These are phyloP conservation scores for Pneumocystis oryctolagi DNA, from an alignment of 1,139 yeast genomes.

Conservation along the genomic window DNA sequence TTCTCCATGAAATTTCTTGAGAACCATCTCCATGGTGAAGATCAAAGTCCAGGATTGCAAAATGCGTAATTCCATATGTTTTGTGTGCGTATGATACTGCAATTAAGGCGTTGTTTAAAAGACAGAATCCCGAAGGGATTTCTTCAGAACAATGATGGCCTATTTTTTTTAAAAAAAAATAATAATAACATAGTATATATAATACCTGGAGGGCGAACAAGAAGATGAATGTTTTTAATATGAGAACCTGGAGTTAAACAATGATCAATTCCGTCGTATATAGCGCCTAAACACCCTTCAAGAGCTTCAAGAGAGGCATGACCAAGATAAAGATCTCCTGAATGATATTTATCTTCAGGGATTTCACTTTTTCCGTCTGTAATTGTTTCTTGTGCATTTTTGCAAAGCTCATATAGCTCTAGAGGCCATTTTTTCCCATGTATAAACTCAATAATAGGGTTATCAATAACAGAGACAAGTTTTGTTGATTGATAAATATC, in stretches of 20 bases:
- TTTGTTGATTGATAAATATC: conserved; percentile 6
- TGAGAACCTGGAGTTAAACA: conserved; percentile 24
- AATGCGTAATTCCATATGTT: conserved; percentile 55
- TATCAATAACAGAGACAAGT: conserved; percentile 7
- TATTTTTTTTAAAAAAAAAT: conserved; percentile 57
- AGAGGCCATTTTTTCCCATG: conserved; percentile 68
- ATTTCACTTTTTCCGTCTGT: conserved; percentile 50
- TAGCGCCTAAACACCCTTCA: conserved; percentile 66
- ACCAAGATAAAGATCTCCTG: conserved; percentile 67
- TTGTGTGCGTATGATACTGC: conserved; percentile 67
- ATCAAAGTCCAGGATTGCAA: conserved; percentile 70
- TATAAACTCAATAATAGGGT: conserved; percentile 48
- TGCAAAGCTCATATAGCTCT: conserved; percentile 43
- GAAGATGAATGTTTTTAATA: conserved; percentile 8
- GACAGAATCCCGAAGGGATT: conserved; percentile 75
- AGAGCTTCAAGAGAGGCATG: conserved; percentile 57
- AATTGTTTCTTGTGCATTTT: conserved; percentile 43
- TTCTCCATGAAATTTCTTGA: conserved; percentile 75
- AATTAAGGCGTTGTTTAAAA: conserved; percentile 68
- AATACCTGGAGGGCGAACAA: conserved; percentile 12
- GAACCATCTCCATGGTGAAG: conserved; percentile 89
- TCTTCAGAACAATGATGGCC: conserved; percentile 86
- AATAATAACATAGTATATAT: conserved; percentile 37
- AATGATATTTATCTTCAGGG: conserved; percentile 59
- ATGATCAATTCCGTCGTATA: conserved; percentile 57